phyloP scores from a whole-genome alignment of 306 rosid species.

The Ammopiptanthus mongolicus region DNA sequence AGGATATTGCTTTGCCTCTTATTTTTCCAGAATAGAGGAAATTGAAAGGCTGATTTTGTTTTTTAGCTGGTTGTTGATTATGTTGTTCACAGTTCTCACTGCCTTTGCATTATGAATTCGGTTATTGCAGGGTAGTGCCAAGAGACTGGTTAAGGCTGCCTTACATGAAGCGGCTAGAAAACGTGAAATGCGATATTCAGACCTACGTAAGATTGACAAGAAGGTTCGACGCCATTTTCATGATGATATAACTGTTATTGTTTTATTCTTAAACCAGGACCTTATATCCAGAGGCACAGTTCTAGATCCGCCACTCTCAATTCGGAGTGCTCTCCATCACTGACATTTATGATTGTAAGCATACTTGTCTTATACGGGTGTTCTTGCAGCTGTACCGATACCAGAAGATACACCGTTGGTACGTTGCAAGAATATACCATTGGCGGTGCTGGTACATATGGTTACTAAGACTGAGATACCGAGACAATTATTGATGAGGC shows the following conservation, averaged over 20 bases:
- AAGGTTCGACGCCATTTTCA: conserved; percentile 86
- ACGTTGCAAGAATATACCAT: conserved; percentile 18
- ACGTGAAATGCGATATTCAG: conserved; percentile 78
- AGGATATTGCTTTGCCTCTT: too few species aligned
- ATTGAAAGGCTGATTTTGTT: conserved; percentile 3
- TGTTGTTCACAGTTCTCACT: neutral
- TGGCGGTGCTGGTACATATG: conserved; percentile 11
- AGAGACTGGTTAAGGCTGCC: conserved; percentile 81
- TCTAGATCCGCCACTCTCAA: conserved; percentile 48
- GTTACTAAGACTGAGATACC: too few species aligned
- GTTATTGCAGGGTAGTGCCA: conserved; percentile 80
- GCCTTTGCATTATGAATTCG: neutral
- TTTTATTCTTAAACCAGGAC: conserved; percentile 79
- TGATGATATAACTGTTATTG: conserved; percentile 75
- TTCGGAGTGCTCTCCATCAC: conserved; percentile 58
- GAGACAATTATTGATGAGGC: too few species aligned
- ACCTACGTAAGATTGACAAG: conserved; percentile 68
- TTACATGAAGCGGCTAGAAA: too few species aligned
- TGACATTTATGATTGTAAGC: conserved; percentile 23
- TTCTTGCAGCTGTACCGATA: conserved; percentile 11
- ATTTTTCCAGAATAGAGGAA: too few species aligned
- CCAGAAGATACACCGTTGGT: neutral
- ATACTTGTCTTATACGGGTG: conserved; percentile 23
- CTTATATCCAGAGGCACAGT: conserved; percentile 51
- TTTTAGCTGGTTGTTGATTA: neutral